A percentile compares a stretch with the other conserved stretches of the same genome.
These are phyloP conservation scores for Platanthera zijinensis DNA, from an alignment of 106 monocot species.

Conservation along the genomic window DNA sequence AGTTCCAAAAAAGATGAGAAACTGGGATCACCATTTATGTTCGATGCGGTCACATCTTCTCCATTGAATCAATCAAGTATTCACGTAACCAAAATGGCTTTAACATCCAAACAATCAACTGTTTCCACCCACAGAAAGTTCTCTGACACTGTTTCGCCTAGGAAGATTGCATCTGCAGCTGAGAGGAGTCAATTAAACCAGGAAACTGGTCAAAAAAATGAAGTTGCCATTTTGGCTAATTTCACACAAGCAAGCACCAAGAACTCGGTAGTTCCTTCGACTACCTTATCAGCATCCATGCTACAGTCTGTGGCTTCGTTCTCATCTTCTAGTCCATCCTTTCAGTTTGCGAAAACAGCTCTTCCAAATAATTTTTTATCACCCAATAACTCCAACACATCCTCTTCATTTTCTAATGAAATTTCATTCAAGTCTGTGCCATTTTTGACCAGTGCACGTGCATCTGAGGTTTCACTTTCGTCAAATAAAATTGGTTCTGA, in stretches of 20 bases:
- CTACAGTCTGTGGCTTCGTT: neutral
- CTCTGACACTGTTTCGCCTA: constrained; percentile 9
- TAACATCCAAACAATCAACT: constrained; percentile 10
- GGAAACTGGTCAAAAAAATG: constrained; percentile 12
- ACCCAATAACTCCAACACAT: constrained; percentile 2
- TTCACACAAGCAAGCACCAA: constrained; percentile 8
- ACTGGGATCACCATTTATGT: constrained; percentile 14
- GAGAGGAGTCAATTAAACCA: constrained; percentile 15
- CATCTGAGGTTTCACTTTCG: neutral
- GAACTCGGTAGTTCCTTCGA: constrained; percentile 1
- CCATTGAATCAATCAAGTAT: constrained; percentile 4
- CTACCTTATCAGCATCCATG: neutral
- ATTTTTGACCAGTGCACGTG: constrained; percentile 4
- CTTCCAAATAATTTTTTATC: neutral
- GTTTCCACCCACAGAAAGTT: constrained; percentile 5
- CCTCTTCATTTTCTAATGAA: constrained; percentile 7
- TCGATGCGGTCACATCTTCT: neutral
- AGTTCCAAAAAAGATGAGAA: constrained; percentile 9
- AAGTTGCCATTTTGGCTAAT: constrained; percentile 4
- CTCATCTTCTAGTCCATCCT: neutral
- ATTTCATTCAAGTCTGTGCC: constrained; percentile 7
- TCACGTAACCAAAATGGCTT: constrained; percentile 7
- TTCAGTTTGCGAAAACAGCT: constrained; percentile 6
- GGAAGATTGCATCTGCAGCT: constrained; percentile 6
- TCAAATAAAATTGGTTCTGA: constrained; percentile 14